phyloP scores from a whole-genome alignment of 208 protist species.

The Trypanosoma caninum region DNA sequence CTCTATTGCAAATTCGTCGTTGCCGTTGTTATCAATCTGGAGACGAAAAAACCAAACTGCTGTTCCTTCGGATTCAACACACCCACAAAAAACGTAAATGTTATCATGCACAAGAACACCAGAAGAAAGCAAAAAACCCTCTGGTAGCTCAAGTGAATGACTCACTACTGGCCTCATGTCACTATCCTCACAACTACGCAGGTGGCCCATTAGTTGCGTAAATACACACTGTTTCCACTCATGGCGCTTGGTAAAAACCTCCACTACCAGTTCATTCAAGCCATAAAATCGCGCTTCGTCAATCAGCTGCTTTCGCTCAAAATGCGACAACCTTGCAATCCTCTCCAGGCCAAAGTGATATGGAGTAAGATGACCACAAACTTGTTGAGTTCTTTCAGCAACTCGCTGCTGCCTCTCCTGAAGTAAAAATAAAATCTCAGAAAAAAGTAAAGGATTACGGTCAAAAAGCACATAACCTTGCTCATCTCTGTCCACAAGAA shows the following conservation, averaged over 20 bases:
- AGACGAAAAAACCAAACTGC: conserved; percentile 15
- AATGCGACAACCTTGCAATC: conserved; percentile 5
- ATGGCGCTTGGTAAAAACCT: conserved; percentile 3
- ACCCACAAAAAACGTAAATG: conserved; percentile 20
- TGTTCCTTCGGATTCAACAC: not conserved
- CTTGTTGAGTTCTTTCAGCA: not conserved
- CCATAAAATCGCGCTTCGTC: conserved; percentile 29
- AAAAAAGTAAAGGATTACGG: conserved; percentile 26
- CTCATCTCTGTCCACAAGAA: conserved; percentile 19
- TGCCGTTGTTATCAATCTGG: not conserved
- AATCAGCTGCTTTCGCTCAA: conserved; percentile 13
- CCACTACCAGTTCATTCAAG: conserved; percentile 14
- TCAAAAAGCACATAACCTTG: conserved; percentile 22
- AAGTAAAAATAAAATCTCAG: conserved; percentile 21
- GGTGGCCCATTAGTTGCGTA: not conserved
- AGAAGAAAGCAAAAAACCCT: conserved; percentile 17
- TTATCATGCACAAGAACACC: conserved; percentile 6
- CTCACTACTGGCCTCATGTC: too few species aligned
- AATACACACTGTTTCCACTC: conserved; percentile 21
- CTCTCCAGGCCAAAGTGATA: not conserved
- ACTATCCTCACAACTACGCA: too few species aligned
- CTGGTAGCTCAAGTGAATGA: not conserved
- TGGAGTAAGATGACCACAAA: not conserved
- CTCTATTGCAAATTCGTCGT: not conserved
- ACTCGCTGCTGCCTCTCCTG: conserved; percentile 12